phyloP scores from a whole-genome alignment of 305 asterid genomes.

The Ilex paraguariensis region DNA sequence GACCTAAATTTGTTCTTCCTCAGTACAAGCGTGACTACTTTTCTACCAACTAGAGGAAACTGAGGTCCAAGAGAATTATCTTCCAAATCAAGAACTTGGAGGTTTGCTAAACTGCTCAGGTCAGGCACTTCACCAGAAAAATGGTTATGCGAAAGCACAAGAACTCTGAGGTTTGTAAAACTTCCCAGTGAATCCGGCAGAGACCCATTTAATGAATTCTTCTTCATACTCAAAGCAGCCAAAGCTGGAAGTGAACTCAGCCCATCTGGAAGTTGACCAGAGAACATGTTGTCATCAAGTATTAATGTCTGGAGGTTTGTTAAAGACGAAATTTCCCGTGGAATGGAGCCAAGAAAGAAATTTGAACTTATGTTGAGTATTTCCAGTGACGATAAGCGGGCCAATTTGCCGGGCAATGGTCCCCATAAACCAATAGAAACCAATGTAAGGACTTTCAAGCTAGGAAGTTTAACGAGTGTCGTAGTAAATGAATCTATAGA shows the following conservation, averaged over 20 bases:
- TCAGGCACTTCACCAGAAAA: slow-evolving; percentile 80
- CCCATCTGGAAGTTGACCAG: slow-evolving; percentile 49
- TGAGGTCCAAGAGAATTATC: slow-evolving; percentile 61
- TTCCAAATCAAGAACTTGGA: slow-evolving; percentile 67
- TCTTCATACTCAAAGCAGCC: slow-evolving; percentile 60
- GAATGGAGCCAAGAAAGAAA: slow-evolving; percentile 53
- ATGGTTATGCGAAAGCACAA: slow-evolving; percentile 58
- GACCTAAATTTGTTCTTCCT: slow-evolving; percentile 57
- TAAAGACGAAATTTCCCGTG: slow-evolving; percentile 39
- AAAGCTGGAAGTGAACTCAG: slow-evolving; percentile 48
- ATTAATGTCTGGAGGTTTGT: slow-evolving; percentile 55
- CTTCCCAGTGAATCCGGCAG: slow-evolving; percentile 54
- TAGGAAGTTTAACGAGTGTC: slow-evolving; percentile 47
- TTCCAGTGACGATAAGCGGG: slow-evolving; percentile 55
- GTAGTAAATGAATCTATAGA: slow-evolving; percentile 60
- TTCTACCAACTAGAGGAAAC: slow-evolving; percentile 54
- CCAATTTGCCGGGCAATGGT: slow-evolving; percentile 40
- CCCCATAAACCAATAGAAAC: slow-evolving; percentile 92
- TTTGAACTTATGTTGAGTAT: slow-evolving; percentile 75
- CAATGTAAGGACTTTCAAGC: slow-evolving; percentile 72
- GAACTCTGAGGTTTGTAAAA: slow-evolving; percentile 57
- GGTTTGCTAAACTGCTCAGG: slow-evolving; percentile 54
- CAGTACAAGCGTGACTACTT: slow-evolving; percentile 45
- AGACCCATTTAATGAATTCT: slow-evolving; percentile 52
- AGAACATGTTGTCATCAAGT: slow-evolving; percentile 61